Percentiles rank a stretch among this genome's conserved stretches.
These are phyloP conservation scores for Bacidia gigantensis DNA, from an alignment of 495 filamentous ascomycete genomes.

Conservation along the genomic window DNA sequence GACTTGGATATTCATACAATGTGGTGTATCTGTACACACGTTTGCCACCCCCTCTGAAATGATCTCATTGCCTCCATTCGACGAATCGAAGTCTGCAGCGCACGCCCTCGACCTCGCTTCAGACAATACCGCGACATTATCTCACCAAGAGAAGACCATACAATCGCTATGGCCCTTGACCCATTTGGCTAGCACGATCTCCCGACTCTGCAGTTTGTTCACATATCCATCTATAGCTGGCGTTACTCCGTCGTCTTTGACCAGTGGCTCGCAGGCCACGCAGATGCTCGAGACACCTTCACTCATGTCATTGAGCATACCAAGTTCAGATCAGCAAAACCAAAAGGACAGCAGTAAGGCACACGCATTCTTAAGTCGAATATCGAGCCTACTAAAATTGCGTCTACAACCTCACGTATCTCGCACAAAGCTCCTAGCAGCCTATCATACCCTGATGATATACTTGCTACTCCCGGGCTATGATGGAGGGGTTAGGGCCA, in stretches of 20 bases:
- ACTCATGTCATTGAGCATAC: no score
- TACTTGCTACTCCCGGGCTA: slow-evolving; percentile 18
- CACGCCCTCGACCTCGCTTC: slow-evolving; percentile 12
- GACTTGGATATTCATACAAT: slow-evolving; percentile 17
- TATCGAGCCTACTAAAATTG: no score
- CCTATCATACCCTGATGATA: slow-evolving; percentile 18
- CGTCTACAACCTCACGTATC: no score
- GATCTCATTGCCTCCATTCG: slow-evolving; percentile 13
- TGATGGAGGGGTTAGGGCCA: no score
- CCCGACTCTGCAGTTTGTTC: slow-evolving; percentile 8
- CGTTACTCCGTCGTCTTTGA: background rate
- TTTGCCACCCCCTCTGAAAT: slow-evolving; percentile 6
- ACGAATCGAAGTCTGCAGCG: slow-evolving; percentile 11
- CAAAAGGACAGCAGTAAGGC: no score
- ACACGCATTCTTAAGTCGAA: no score
- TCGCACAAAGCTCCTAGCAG: no score
- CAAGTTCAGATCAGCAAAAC: no score
- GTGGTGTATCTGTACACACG: slow-evolving; percentile 13
- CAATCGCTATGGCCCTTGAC: slow-evolving; percentile 16
- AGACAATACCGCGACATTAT: slow-evolving; percentile 16
- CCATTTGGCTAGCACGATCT: slow-evolving; percentile 16
- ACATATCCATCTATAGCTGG: background rate
- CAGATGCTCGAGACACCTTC: no score
- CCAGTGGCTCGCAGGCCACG: no score
- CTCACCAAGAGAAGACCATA: slow-evolving; percentile 12